Percentiles rank a stretch among this genome's conserved stretches.
Evolutionary conservation across 306 rosid genomes (phyloP).

Genomic region (Argentina anserina): DNA sequence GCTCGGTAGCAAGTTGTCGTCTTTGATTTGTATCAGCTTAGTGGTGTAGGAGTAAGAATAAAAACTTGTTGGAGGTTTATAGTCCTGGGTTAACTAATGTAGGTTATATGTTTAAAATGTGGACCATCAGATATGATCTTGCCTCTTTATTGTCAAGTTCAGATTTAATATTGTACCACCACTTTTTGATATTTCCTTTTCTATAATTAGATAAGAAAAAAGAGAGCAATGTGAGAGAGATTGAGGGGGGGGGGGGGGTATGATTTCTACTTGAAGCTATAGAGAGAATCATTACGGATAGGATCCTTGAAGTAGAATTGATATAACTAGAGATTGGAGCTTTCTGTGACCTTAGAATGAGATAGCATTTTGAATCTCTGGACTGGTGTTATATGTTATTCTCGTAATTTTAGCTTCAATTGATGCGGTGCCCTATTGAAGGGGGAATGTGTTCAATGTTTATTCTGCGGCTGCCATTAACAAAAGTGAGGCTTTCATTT

Average conservation of each 20-base stretch:
- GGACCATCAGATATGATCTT: not conserved
- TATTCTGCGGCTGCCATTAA: not conserved
- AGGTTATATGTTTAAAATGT: not conserved
- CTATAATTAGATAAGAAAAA: not conserved
- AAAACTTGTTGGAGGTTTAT: not conserved
- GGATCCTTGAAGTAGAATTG: not conserved
- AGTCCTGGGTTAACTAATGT: not conserved
- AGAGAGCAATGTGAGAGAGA: too few species aligned
- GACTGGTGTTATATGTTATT: not conserved
- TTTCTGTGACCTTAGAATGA: not conserved
- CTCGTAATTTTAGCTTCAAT: not conserved
- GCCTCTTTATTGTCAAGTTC: not conserved
- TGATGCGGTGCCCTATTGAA: not conserved
- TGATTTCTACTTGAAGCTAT: not conserved
- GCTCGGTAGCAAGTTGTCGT: not conserved
- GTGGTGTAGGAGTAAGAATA: not conserved
- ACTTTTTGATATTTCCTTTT: not conserved
- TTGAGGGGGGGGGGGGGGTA: too few species aligned
- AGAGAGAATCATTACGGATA: not conserved
- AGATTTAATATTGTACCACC: not conserved
- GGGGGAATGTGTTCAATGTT: not conserved
- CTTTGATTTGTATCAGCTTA: not conserved
- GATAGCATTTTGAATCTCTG: slow-evolving; percentile 5
- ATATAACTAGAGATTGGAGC: not conserved
- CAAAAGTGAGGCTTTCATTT: not conserved